A percentile compares a stretch with the other conserved stretches of the same genome.
Evolutionary conservation across 2,329 filamentous ascomycete genomes (phyloP).

Genomic region (Raffaelea deltoideospora): DNA sequence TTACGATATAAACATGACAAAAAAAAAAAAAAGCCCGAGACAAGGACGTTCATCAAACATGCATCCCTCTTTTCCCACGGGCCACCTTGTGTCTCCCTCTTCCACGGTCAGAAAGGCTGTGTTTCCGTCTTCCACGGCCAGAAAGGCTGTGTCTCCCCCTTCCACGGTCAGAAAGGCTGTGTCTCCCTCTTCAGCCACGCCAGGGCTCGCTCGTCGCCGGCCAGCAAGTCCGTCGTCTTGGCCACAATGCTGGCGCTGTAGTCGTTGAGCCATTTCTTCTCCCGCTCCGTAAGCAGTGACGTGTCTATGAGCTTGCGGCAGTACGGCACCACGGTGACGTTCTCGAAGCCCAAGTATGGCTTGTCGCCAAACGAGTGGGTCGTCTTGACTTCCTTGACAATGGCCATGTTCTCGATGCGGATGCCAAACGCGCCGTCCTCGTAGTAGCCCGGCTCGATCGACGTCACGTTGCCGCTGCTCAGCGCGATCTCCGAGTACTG

Average conservation of each 20-base stretch:
- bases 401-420: slow-evolving; percentile 88
- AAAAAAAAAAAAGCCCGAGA: too few relatives aligned
- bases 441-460: slow-evolving; percentile 93
- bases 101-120: too few relatives aligned
- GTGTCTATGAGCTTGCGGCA: slow-evolving; percentile 77
- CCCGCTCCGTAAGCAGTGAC: slow-evolving; percentile 51
- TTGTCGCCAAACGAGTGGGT: slow-evolving; percentile 84
- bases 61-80: neutral
- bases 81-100: too few relatives aligned
- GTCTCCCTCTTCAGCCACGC: slow-evolving; percentile 83
- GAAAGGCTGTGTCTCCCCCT: slow-evolving; percentile 31
- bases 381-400: slow-evolving; percentile 80
- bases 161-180: slow-evolving; percentile 32
- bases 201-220: slow-evolving; percentile 53
- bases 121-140: too few relatives aligned
- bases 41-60: too few relatives aligned
- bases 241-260: slow-evolving; percentile 70
- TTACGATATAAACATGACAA: too few relatives aligned
- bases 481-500: slow-evolving; percentile 86
- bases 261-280: slow-evolving; percentile 76
- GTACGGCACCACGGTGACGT: slow-evolving; percentile 93
- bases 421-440: slow-evolving; percentile 92
- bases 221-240: slow-evolving; percentile 67
- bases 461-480: slow-evolving; percentile 84
- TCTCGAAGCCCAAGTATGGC: slow-evolving; percentile 87